Evolutionary conservation across 2,329 filamentous ascomycete genomes (phyloP).

Genomic region (Didymella keratinophila): DNA sequence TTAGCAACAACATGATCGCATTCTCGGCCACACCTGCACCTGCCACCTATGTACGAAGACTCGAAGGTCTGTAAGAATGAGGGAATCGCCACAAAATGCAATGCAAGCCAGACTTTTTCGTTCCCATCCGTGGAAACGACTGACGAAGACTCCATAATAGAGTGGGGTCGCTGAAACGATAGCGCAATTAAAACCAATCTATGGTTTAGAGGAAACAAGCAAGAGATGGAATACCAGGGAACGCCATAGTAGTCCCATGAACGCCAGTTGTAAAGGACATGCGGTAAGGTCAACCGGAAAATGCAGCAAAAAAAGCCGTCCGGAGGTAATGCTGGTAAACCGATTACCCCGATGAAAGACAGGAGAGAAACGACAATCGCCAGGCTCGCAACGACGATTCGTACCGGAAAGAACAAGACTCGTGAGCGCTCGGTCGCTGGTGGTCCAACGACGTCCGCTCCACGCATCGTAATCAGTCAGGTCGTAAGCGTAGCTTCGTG

Average conservation of each 20-base stretch:
- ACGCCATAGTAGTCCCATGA: conserved; percentile 31
- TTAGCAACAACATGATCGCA: conserved; percentile 29
- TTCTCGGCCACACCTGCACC: conserved; percentile 29
- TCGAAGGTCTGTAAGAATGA: conserved; percentile 33
- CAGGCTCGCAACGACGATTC: conserved; percentile 39
- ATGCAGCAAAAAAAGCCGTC: conserved; percentile 45
- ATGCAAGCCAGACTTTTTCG: conserved; percentile 43
- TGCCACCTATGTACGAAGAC: conserved; percentile 36
- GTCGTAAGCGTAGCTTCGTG: conserved; percentile 48
- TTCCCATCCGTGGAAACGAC: conserved; percentile 33
- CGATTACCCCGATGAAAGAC: conserved; percentile 23
- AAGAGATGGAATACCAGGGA: conserved; percentile 28
- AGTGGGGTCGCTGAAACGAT: conserved; percentile 39
- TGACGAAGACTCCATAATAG: conserved; percentile 35
- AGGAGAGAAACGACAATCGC: conserved; percentile 29
- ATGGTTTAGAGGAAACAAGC: conserved; percentile 35
- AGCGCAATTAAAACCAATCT: conserved; percentile 45
- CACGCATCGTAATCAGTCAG: conserved; percentile 43
- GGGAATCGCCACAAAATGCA: conserved; percentile 44
- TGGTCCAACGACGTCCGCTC: conserved; percentile 42
- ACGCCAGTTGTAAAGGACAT: conserved; percentile 43
- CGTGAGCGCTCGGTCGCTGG: conserved; percentile 44
- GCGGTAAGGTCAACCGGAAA: conserved; percentile 43
- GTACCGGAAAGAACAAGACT: conserved; percentile 41
- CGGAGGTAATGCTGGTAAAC: conserved; percentile 40